Conservation (phyloP, 1,139 yeast species). For the Fermentozyma sake region DNA sequence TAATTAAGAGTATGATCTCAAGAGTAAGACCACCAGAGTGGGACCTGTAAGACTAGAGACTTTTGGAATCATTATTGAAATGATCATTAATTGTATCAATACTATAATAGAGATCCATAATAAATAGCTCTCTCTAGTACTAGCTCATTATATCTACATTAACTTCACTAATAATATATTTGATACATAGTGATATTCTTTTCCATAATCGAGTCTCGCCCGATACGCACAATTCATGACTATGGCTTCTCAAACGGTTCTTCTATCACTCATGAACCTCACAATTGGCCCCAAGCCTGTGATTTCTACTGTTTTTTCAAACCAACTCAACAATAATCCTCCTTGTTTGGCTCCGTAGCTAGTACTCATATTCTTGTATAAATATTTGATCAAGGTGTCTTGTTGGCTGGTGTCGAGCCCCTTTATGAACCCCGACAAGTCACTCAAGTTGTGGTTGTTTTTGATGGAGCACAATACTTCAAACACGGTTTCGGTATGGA, state of each 20-base stretch:
- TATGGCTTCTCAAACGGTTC: conserved; percentile 49
- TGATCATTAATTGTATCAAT: too few relatives aligned
- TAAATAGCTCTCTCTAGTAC: too few relatives aligned
- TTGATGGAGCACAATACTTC: conserved; percentile 73
- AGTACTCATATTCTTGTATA: conserved; percentile 81
- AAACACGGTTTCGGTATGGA: conserved; percentile 55
- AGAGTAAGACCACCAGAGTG: too few relatives aligned
- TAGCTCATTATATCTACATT: too few relatives aligned
- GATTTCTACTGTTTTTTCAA: conserved; percentile 78
- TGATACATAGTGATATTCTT: too few relatives aligned
- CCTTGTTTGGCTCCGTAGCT: conserved; percentile 82
- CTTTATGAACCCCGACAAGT: conserved; percentile 58
- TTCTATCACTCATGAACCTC: conserved; percentile 79
- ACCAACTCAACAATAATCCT: conserved; percentile 84
- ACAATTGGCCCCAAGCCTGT: conserved; percentile 89
- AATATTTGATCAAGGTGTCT: conserved; percentile 75
- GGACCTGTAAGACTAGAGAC: too few relatives aligned
- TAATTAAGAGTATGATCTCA: too few relatives aligned
- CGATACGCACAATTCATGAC: too few relatives aligned
- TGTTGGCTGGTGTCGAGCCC: conserved; percentile 61
- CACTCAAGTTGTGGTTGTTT: conserved; percentile 50
- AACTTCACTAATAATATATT: too few relatives aligned
- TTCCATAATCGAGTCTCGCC: too few relatives aligned
- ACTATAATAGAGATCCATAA: too few relatives aligned
- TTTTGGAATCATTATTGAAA: too few relatives aligned